Evolutionary conservation across 176 grass and related monocot species (phyloP), one percentile per base, ranked within the genome.

Genomic region (Ensete glaucum): DNA sequence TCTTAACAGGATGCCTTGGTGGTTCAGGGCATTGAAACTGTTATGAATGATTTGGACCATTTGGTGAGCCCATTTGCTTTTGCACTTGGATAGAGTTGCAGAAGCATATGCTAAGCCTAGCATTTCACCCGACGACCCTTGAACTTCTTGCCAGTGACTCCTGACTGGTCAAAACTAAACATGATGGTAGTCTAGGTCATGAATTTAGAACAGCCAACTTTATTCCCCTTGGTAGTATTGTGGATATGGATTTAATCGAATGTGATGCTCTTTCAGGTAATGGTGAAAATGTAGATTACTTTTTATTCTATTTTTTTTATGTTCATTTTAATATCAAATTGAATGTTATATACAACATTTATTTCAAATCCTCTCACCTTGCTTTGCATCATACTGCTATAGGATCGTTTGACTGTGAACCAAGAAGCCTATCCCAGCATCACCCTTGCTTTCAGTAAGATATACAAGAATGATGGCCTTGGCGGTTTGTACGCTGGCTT

Each of bases 341-440:
- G 22, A 10, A 20, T 9, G 16, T 21, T 71, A 20, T 19, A 52
- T 17, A 49, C 48, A 51, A 52, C 20, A 17, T 26, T 52, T 26
- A 20, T 51, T 48, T 71, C 20, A 56, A 17, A 16, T 56, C 25
- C 17, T 74, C 43, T 59, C 34, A 56, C 27, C 24, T 56, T 56
- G 17, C 70, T 74, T 24, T 34, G 27, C 23, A 25, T 68, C 57
- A 62, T 62, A 10, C 50, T 69, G 34, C 51, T 19, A 55, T 75
- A 95, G 94, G 90, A 97, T 81, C 85, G 85, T 22, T 62, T 93
- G 59, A 93, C 90, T 52, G 53, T 97, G 58, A 90, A 88, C 25
- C 79, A 50, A 1, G 72, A 75, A 29, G 90, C 69, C 12, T 97
- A 93, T 75, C 94, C 90, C 8, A 88, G 75, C 50, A 90, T 97